Conservation (phyloP, 2,329 filamentous ascomycete species). For the Rhexocercosporidium sp. region DNA sequence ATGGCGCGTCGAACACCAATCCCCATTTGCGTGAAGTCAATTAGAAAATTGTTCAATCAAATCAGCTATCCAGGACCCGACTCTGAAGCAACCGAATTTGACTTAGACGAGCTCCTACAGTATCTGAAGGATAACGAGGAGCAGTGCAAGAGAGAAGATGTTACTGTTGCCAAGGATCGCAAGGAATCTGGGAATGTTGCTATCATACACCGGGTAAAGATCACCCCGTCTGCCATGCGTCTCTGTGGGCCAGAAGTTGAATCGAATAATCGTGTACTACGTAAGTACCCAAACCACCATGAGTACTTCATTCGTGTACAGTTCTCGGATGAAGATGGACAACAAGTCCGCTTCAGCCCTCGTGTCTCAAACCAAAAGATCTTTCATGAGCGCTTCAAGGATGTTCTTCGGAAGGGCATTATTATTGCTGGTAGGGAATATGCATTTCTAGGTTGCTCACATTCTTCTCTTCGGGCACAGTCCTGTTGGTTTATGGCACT, state of each 20-base stretch:
- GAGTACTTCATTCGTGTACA: conserved; percentile 73
- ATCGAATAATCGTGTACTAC: conserved; percentile 71
- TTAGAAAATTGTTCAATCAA: conserved; percentile 56
- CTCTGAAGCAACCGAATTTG: conserved; percentile 49
- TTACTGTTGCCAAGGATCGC: conserved; percentile 36
- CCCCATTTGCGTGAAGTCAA: conserved; percentile 56
- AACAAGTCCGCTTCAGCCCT: conserved; percentile 63
- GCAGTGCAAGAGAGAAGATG: conserved; percentile 37
- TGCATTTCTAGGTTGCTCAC: conserved; percentile 77
- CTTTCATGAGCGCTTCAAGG: conserved; percentile 62
- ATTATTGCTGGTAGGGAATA: conserved; percentile 66
- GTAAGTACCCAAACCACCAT: conserved; percentile 63
- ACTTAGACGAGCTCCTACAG: conserved; percentile 47
- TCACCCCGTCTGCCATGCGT: conserved; percentile 64
- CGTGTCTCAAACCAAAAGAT: conserved; percentile 56
- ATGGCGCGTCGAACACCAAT: conserved; percentile 36
- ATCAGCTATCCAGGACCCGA: conserved; percentile 62
- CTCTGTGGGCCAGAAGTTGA: conserved; percentile 68
- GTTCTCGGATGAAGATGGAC: conserved; percentile 76
- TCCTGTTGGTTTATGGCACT: conserved; percentile 70
- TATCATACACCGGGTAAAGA: conserved; percentile 39
- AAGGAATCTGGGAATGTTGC: conserved; percentile 32
- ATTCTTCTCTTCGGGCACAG: conserved; percentile 76
- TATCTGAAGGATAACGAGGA: conserved; percentile 45
- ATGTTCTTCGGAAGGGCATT: conserved; percentile 63